A percentile compares a stretch with the other conserved stretches of the same genome.
Conservation (phyloP, 176 grass and related monocot genomes). For the Secale cereale region DNA sequence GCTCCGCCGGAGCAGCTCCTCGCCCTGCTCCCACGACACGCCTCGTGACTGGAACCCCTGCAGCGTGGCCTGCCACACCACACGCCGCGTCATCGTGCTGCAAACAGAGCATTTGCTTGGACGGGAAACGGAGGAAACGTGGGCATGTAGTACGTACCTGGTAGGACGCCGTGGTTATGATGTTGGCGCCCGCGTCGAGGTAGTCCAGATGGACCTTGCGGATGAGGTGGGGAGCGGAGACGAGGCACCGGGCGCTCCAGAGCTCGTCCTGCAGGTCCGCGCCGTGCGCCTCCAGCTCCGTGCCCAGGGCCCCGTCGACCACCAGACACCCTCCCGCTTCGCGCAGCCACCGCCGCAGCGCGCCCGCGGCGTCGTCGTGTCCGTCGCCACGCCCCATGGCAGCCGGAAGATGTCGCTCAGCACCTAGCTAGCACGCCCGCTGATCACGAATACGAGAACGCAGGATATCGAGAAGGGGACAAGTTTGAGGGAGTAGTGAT, state of each 20-base stretch:
- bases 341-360: constrained; percentile 40
- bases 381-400: not conserved
- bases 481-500: not conserved
- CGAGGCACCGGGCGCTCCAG: constrained; percentile 68
- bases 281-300: constrained; percentile 72
- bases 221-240: constrained; percentile 59
- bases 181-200: constrained; percentile 23
- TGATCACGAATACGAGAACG: not conserved
- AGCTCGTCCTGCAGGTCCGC: constrained; percentile 61
- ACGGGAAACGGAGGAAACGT: not conserved
- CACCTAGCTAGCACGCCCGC: not conserved
- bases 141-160: not conserved
- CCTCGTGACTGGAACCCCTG: constrained; percentile 27
- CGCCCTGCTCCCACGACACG: constrained; percentile 15
- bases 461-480: not conserved
- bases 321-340: constrained; percentile 47
- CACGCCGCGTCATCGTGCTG: not conserved
- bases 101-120: not conserved
- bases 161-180: constrained; percentile 33
- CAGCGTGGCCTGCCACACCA: constrained; percentile 21
- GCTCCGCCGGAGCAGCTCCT: constrained; percentile 31
- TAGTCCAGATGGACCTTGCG: constrained; percentile 50
- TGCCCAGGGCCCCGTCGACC: constrained; percentile 65
- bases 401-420: not conserved
- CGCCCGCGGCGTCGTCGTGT: not conserved